Conservation (phyloP, 176 grass and related monocot genomes). For the Phyllostachys edulis region DNA sequence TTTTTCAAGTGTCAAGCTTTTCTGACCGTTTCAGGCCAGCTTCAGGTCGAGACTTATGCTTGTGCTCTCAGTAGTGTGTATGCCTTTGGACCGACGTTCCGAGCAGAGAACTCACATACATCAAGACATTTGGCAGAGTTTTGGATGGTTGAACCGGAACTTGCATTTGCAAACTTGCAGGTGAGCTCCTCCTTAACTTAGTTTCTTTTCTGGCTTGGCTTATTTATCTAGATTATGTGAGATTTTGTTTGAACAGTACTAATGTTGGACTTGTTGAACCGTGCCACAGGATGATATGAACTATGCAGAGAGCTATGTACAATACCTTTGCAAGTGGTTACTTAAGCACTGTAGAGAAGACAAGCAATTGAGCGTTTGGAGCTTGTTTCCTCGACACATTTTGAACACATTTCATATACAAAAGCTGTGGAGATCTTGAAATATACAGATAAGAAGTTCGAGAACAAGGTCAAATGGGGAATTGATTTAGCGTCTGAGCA, state of each 20-base stretch:
- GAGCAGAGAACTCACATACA: conserved; percentile 90
- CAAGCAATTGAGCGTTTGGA: conserved; percentile 76
- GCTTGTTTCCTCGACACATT: conserved; percentile 76
- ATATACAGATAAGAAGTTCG: conserved; percentile 76
- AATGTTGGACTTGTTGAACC: too few species aligned
- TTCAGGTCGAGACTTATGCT: conserved; percentile 95
- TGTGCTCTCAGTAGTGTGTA: conserved; percentile 87
- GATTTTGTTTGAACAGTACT: too few species aligned
- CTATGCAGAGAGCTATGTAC: conserved; percentile 80
- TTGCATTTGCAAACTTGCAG: conserved; percentile 94
- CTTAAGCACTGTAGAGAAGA: conserved; percentile 74
- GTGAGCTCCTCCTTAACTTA: too few species aligned
- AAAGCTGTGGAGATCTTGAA: conserved; percentile 74
- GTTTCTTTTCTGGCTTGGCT: too few species aligned
- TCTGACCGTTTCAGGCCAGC: conserved; percentile 86
- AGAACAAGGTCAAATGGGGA: conserved; percentile 93
- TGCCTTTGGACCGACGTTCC: conserved; percentile 96
- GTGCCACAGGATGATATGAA: conserved; percentile 99
- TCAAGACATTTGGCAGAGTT: conserved; percentile 91
- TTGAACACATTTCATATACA: conserved; percentile 77
- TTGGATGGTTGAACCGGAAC: conserved; percentile 99
- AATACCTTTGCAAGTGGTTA: conserved; percentile 93
- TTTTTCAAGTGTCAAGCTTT: conserved; percentile 96
- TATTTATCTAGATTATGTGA: too few species aligned
- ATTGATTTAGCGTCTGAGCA: conserved; percentile 98